phyloP scores from a whole-genome alignment of 2,329 filamentous ascomycete species.

The Trichophyton equinum region DNA sequence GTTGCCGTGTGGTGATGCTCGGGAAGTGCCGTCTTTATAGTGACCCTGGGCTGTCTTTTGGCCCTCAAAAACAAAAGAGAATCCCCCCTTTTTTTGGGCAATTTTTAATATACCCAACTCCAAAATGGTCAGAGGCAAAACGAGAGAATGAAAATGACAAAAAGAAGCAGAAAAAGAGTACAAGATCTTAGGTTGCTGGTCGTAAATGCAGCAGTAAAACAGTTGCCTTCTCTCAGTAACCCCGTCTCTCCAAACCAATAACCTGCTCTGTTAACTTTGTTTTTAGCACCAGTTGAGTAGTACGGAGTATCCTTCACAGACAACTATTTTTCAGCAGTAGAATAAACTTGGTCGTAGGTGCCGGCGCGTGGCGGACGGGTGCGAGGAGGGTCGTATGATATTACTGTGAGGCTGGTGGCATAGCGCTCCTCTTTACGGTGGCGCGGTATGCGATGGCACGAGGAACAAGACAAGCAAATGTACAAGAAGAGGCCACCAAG shows the following conservation, averaged over 20 bases:
- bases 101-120: not conserved
- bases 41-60: not conserved
- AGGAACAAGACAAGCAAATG: not conserved
- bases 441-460: not conserved
- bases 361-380: not conserved
- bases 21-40: not conserved
- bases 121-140: not conserved
- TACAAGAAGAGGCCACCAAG: not conserved
- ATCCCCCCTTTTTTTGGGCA: not conserved
- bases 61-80: not conserved
- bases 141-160: not conserved
- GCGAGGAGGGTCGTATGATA: not conserved
- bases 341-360: not conserved
- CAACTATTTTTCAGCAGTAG: not conserved
- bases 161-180: not conserved
- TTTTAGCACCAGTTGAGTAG: not conserved
- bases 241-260: not conserved
- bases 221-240: not conserved
- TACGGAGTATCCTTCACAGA: not conserved
- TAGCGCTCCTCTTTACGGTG: constrained; percentile 1
- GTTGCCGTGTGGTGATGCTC: not conserved
- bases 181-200: not conserved
- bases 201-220: not conserved
- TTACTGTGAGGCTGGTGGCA: constrained; percentile 2
- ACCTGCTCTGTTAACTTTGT: not conserved